Percentiles rank a stretch among this genome's conserved stretches.
These are phyloP conservation scores for Boletus pseudo-olivaceus DNA, from an alignment of 768 basidiomycete species.

Conservation along the genomic window DNA sequence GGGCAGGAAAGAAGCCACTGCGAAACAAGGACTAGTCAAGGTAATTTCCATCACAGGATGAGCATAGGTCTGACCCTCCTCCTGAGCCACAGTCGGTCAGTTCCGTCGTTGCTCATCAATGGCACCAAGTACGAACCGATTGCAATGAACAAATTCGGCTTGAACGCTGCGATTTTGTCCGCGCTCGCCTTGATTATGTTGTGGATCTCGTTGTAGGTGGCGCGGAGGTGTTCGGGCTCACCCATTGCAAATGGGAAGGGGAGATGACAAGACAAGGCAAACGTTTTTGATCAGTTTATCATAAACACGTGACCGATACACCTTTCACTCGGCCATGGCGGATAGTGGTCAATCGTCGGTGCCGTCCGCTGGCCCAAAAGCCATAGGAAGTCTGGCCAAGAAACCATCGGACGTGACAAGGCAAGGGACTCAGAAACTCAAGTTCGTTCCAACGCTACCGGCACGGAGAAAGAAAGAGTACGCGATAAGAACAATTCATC, in stretches of 20 bases:
- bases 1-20: constrained; percentile 95
- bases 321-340: constrained; percentile 12
- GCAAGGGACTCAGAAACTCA: constrained; percentile 71
- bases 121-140: constrained; percentile 52
- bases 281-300: not conserved
- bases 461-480: constrained; percentile 78
- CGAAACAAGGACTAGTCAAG: constrained; percentile 13
- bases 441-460: constrained; percentile 76
- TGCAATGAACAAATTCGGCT: constrained; percentile 82
- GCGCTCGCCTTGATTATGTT: constrained; percentile 73
- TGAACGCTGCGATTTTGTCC: constrained; percentile 73
- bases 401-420: constrained; percentile 67
- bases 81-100: constrained; percentile 39
- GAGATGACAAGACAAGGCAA: not conserved
- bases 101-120: not conserved
- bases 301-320: constrained; percentile 18
- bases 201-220: constrained; percentile 93
- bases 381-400: constrained; percentile 74
- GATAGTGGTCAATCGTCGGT: constrained; percentile 9
- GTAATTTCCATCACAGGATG: constrained; percentile 11
- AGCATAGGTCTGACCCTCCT: constrained; percentile 64
- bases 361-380: constrained; percentile 45
- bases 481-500: constrained; percentile 32
- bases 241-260: constrained; percentile 21
- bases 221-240: constrained; percentile 57